Evolutionary conservation across 2,329 filamentous ascomycete species (phyloP), one percentile per base, ranked within the genome.

Genomic region (Aspergillus terreus): DNA sequence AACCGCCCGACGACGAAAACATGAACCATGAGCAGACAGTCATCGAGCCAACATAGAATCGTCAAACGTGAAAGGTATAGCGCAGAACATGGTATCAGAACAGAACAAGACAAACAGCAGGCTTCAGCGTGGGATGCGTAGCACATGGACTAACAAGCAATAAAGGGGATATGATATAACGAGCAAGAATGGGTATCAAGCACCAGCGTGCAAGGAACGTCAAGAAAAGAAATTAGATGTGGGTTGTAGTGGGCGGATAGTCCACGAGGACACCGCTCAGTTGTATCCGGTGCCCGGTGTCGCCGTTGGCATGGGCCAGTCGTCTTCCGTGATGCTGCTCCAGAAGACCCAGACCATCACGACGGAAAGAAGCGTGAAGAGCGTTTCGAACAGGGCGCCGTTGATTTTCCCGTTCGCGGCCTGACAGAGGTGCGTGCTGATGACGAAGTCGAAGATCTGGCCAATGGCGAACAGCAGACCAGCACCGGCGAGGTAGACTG

Each of bases 321-420:
- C 92, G 65, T 99, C 94, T 74, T 99, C 94, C 14, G 94, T 99
- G 64, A 99, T 99, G 75, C 91, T 96, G 44, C 91, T 95, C 94
- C 94, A 99, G 78, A 99, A 99, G 51, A 89, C 72, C 92, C 94
- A 99, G 58, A 96, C 76, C 73, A 84, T 84, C 15, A 90, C 79
- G 4, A 99, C 90, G 0, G 92, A 81, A 11, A 92, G 75, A 1
- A 96, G 78, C 0, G 92, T 97, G 75, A 99, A 97, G 6, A 97
- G 76, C 0, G 92, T 95, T 71, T 96, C 83, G 71, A 99, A 99
- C 1, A 99, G 74, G 5, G 92, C 84, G 46, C 94, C 94, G 67
- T 99, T 92, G 66, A 99, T 95, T 70, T 88, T 91, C 59, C 91
- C 90, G 40, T 78, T 67, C 0, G 91, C 89, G 42, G 90, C 90